Evolutionary conservation across 2,329 filamentous ascomycete species (phyloP).

Genomic region (Metarhizium album): DNA sequence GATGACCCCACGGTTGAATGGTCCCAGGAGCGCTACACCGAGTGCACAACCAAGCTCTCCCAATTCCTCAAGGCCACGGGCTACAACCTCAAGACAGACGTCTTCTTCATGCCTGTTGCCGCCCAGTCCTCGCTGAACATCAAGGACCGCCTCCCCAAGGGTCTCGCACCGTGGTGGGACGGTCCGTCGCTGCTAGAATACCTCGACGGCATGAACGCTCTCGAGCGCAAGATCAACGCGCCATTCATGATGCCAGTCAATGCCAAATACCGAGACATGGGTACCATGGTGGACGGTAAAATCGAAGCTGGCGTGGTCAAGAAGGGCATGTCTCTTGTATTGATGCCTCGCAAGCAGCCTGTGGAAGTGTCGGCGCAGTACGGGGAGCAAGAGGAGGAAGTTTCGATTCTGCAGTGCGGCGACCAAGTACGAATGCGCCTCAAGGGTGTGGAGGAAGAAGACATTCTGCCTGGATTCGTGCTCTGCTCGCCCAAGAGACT

Average conservation of each 20-base stretch:
- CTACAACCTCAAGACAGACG: slow-evolving; percentile 87
- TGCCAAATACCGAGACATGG: slow-evolving; percentile 94
- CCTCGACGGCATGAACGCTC: slow-evolving; percentile 82
- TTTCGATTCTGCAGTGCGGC: slow-evolving; percentile 71
- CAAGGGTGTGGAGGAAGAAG: slow-evolving; percentile 93
- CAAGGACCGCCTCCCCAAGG: slow-evolving; percentile 75
- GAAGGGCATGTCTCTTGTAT: slow-evolving; percentile 73
- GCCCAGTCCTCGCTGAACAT: slow-evolving; percentile 79
- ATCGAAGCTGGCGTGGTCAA: slow-evolving; percentile 90
- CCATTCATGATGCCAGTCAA: slow-evolving; percentile 99
- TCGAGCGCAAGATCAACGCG: slow-evolving; percentile 92
- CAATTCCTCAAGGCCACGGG: slow-evolving; percentile 86
- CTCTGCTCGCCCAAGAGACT: slow-evolving; percentile 89
- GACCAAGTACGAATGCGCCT: slow-evolving; percentile 90
- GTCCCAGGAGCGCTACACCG: slow-evolving; percentile 85
- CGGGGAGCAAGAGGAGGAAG: slow-evolving; percentile 92
- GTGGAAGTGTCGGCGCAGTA: slow-evolving; percentile 79
- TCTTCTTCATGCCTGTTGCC: slow-evolving; percentile 93
- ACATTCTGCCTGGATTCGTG: slow-evolving; percentile 90
- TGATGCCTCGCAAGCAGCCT: slow-evolving; percentile 90
- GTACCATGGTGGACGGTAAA: slow-evolving; percentile 95
- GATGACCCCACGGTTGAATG: slow-evolving; percentile 94
- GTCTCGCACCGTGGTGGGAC: slow-evolving; percentile 70
- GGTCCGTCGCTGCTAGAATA: slow-evolving; percentile 90
- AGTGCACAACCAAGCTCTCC: slow-evolving; percentile 81